Percentiles rank a stretch among this genome's conserved stretches.
Conservation (phyloP, 306 rosid genomes). For the Cucurbita ficifolia region DNA sequence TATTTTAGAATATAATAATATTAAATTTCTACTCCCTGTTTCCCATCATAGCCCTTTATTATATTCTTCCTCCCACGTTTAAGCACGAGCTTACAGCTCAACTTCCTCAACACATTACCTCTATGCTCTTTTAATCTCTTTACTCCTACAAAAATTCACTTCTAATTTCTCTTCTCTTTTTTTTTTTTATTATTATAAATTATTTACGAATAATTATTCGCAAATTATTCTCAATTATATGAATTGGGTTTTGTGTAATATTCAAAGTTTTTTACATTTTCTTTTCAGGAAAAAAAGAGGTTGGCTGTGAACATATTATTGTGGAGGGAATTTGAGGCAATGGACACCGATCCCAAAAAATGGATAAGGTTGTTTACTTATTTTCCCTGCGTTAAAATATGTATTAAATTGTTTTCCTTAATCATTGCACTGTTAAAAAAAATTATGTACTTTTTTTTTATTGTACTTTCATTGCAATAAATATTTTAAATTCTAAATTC, state of each 20-base stretch:
- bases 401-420: background rate
- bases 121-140: background rate
- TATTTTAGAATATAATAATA: background rate
- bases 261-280: background rate
- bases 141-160: background rate
- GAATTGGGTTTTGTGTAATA: background rate
- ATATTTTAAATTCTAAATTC: background rate
- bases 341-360: conserved; percentile 42
- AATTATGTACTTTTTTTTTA: conserved; percentile 6
- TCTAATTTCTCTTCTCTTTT: background rate
- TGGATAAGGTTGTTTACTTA: conserved; percentile 20
- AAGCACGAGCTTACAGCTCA: conserved; percentile 93
- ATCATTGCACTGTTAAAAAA: background rate
- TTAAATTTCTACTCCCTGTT: conserved; percentile 29
- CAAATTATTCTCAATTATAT: background rate
- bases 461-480: background rate
- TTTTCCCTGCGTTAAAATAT: background rate
- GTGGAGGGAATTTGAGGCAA: background rate
- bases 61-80: conserved; percentile 68
- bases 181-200: background rate
- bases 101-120: conserved; percentile 12
- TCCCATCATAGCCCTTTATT: conserved; percentile 16
- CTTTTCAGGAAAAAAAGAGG: background rate
- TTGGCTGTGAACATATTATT: background rate
- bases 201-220: background rate